phyloP scores from a whole-genome alignment of 345 rosid species.

The Euphorbia pulcherrima region DNA sequence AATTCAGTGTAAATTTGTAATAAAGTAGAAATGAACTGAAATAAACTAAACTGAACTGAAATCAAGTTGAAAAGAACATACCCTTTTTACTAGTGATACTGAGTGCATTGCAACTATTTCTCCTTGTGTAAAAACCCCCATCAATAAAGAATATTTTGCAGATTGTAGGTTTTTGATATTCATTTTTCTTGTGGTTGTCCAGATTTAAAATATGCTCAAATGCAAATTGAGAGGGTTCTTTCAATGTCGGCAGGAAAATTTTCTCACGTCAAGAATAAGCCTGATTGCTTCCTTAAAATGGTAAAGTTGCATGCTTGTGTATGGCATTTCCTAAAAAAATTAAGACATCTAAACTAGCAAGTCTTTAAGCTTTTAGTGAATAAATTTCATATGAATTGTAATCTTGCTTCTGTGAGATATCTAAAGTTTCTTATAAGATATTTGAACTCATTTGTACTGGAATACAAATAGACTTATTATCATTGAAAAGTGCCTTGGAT shows the following conservation, averaged over 20 bases:
- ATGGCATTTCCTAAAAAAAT: background rate
- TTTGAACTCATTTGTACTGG: background rate
- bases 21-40: no score
- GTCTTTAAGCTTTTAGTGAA: background rate
- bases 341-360: background rate
- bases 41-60: no score
- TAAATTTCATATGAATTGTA: no score
- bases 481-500: background rate
- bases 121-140: no score
- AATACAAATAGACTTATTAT: background rate
- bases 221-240: conserved; percentile 54
- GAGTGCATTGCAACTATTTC: no score
- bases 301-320: conserved; percentile 31
- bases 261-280: conserved; percentile 45
- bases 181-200: conserved; percentile 23
- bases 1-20: no score
- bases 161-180: background rate
- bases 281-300: conserved; percentile 85
- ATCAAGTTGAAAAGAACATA: no score
- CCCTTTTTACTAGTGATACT: no score
- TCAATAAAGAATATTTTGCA: background rate
- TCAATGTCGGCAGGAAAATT: conserved; percentile 68
- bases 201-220: conserved; percentile 37
- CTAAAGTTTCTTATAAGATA: background rate
- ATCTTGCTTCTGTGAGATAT: background rate